Percentiles rank a stretch among this genome's conserved stretches.
phyloP scores from a whole-genome alignment of 352 stramenopile genomes.

The Phytophthora hibernalis region DNA sequence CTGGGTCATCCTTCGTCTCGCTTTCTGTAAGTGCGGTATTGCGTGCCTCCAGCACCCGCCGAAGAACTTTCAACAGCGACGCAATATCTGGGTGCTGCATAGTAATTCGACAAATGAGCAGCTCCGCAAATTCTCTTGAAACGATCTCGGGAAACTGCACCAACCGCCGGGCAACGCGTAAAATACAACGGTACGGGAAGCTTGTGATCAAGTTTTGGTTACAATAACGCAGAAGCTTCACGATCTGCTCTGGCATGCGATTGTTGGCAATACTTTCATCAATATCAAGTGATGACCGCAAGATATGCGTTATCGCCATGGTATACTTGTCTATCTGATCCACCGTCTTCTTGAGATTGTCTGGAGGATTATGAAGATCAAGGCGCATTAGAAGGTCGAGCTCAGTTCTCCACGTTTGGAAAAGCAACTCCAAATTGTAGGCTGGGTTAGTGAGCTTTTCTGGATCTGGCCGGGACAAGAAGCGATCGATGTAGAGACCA shows the following conservation, averaged over 20 bases:
- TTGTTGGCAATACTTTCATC: conserved; percentile 75
- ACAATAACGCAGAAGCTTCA: conserved; percentile 79
- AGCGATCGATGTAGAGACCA: conserved; percentile 78
- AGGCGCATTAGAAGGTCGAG: conserved; percentile 63
- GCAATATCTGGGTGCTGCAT: conserved; percentile 77
- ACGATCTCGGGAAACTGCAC: conserved; percentile 72
- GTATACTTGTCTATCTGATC: conserved; percentile 78
- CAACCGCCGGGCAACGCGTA: conserved; percentile 68
- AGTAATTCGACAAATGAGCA: conserved; percentile 76
- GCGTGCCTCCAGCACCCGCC: conserved; percentile 75
- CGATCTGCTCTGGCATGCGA: conserved; percentile 72
- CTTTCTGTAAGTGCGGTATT: conserved; percentile 38
- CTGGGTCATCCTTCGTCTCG: conserved; percentile 39
- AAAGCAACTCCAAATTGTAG: conserved; percentile 82
- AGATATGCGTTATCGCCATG: conserved; percentile 73
- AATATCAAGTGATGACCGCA: conserved; percentile 69
- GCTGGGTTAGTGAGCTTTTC: conserved; percentile 78
- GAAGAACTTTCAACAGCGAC: conserved; percentile 71
- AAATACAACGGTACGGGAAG: conserved; percentile 75
- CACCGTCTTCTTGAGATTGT: conserved; percentile 54
- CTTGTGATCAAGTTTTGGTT: conserved; percentile 74
- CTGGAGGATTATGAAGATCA: conserved; percentile 64
- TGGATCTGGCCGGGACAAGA: conserved; percentile 73
- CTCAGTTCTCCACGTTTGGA: conserved; percentile 74
- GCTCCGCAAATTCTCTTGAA: conserved; percentile 75